Conservation (phyloP, 129 eudicot genomes). For the Pittosporum tobira region DNA sequence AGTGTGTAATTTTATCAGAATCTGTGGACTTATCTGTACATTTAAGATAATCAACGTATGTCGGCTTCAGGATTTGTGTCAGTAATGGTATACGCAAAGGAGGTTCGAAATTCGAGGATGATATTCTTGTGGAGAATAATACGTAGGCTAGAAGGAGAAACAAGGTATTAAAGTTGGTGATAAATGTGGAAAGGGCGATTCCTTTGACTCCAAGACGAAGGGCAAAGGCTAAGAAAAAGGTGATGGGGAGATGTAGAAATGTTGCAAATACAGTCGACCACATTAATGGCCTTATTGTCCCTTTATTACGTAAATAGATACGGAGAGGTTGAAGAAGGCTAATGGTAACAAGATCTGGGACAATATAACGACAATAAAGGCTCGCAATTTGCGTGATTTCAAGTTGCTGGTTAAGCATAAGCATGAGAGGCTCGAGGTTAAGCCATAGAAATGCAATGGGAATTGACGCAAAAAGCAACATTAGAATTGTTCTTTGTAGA, state of each 20-base stretch:
- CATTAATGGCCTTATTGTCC: slow-evolving; percentile 76
- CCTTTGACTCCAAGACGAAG: slow-evolving; percentile 72
- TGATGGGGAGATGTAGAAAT: slow-evolving; percentile 57
- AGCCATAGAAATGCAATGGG: slow-evolving; percentile 78
- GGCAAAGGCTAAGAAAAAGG: slow-evolving; percentile 57
- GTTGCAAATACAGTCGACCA: slow-evolving; percentile 72
- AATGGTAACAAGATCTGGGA: slow-evolving; percentile 86
- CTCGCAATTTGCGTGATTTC: slow-evolving; percentile 61
- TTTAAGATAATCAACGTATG: too few relatives aligned
- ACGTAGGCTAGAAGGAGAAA: slow-evolving; percentile 51
- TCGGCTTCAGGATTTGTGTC: slow-evolving; percentile 25
- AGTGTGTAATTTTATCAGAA: too few relatives aligned
- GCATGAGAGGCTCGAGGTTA: slow-evolving; percentile 79
- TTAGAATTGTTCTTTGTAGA: slow-evolving; percentile 57
- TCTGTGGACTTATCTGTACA: too few relatives aligned
- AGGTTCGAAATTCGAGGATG: slow-evolving; percentile 3
- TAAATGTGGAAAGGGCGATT: slow-evolving; percentile 59
- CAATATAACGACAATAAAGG: slow-evolving; percentile 61
- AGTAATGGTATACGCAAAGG: slow-evolving; percentile 27
- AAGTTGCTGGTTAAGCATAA: slow-evolving; percentile 64
- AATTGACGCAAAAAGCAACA: slow-evolving; percentile 56
- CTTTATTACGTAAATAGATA: slow-evolving; percentile 79
- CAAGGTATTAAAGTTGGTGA: slow-evolving; percentile 58
- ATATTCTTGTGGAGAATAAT: slow-evolving; percentile 30
- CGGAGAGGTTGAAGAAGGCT: slow-evolving; percentile 87